These are phyloP conservation scores for Cryptosporidium xiaoi DNA, from an alignment of 169 alveolate species.

Conservation along the genomic window DNA sequence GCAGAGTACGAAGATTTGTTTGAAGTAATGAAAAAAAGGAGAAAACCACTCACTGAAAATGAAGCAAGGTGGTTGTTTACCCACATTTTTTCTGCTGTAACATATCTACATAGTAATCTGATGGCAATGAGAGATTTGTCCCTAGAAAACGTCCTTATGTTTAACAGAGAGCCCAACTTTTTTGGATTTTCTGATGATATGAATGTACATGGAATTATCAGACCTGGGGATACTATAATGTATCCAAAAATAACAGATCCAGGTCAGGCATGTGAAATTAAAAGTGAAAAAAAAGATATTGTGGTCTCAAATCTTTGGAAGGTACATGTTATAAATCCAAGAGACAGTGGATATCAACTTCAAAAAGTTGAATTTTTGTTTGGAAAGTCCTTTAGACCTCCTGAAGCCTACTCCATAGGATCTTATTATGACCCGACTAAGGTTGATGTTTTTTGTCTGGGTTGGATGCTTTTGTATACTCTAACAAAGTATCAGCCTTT, in stretches of 20 bases:
- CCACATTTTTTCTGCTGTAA: conserved; percentile 76
- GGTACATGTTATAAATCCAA: conserved; percentile 18
- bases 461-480: conserved; percentile 82
- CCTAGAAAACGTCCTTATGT: conserved; percentile 81
- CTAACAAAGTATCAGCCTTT: conserved; percentile 83
- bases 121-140: conserved; percentile 80
- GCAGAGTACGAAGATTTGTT: conserved; percentile 80
- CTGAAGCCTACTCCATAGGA: conserved; percentile 79
- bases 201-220: conserved; percentile 16
- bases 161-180: conserved; percentile 75
- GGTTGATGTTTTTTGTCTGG: conserved; percentile 83
- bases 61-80: conserved; percentile 79
- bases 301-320: conserved; percentile 3
- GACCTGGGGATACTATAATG: conserved; percentile 75
- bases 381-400: conserved; percentile 85
- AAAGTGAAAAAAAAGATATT: conserved; percentile 33
- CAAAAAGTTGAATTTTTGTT: conserved; percentile 75
- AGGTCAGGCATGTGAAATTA: conserved; percentile 82
- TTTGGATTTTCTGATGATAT: conserved; percentile 15
- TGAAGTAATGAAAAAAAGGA: conserved; percentile 79
- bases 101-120: conserved; percentile 72
- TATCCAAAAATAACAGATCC: conserved; percentile 83
- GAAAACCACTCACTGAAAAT: conserved; percentile 75
- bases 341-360: conserved; percentile 60
- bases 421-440: conserved; percentile 80